These are phyloP conservation scores for Senecio squalidus DNA, from an alignment of 140 eudicot species.

Conservation along the genomic window DNA sequence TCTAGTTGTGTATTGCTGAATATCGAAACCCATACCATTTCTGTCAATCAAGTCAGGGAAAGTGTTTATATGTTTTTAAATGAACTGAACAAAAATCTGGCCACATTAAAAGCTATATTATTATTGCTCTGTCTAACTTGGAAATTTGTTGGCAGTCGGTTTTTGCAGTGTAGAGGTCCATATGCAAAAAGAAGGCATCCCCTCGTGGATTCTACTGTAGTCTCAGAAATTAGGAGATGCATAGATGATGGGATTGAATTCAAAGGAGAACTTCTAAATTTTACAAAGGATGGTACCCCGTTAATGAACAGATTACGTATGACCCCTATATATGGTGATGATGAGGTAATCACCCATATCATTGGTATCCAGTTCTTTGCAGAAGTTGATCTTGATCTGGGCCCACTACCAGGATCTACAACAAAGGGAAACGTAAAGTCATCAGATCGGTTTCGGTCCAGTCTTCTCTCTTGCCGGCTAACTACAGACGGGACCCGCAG, in stretches of 20 bases:
- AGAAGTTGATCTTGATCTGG: slow-evolving; percentile 74
- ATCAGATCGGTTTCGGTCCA: slow-evolving; percentile 48
- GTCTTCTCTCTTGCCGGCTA: slow-evolving; percentile 43
- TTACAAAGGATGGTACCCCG: slow-evolving; percentile 90
- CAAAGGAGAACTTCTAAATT: slow-evolving; percentile 79
- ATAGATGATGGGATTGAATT: slow-evolving; percentile 78
- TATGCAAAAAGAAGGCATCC: slow-evolving; percentile 97
- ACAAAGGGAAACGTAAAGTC: slow-evolving; percentile 40
- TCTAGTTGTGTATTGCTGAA: no score
- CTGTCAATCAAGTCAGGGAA: no score
- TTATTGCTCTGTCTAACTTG: slow-evolving; percentile 4
- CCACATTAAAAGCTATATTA: not conserved
- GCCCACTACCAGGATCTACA: slow-evolving; percentile 72
- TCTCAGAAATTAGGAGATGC: slow-evolving; percentile 84
- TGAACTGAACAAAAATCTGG: no score
- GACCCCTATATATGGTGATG: slow-evolving; percentile 90
- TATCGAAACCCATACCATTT: no score
- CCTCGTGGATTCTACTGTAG: slow-evolving; percentile 65
- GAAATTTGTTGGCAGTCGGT: slow-evolving; percentile 60
- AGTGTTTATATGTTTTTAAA: no score
- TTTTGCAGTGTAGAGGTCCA: slow-evolving; percentile 99
- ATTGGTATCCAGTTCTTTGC: slow-evolving; percentile 83
- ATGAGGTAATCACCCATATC: slow-evolving; percentile 67
- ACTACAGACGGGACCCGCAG: slow-evolving; percentile 38
- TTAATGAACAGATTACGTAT: slow-evolving; percentile 76